phyloP scores from a whole-genome alignment of 805 yeast genomes.

The Zygoascus biomembranicola region DNA sequence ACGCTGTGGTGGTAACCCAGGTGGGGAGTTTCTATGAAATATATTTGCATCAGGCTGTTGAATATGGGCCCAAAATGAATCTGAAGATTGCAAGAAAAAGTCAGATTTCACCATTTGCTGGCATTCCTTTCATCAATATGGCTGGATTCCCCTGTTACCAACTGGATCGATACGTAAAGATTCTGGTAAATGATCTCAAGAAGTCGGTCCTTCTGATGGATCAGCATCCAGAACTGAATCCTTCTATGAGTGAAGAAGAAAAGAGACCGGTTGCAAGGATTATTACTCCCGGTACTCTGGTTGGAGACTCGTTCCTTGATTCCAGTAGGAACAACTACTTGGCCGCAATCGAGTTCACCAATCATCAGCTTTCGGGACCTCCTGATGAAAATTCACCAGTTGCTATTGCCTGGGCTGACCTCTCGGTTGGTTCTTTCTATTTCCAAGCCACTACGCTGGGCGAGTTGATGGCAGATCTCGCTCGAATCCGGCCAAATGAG shows the following conservation, averaged over 20 bases:
- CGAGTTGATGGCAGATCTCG: constrained; percentile 59
- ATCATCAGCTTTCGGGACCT: not conserved
- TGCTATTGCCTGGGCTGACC: constrained; percentile 84
- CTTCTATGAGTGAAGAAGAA: constrained; percentile 26
- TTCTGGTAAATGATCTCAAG: constrained; percentile 61
- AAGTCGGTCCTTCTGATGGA: constrained; percentile 74
- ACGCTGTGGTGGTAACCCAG: constrained; percentile 60
- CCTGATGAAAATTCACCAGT: constrained; percentile 32
- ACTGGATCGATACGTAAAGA: constrained; percentile 62
- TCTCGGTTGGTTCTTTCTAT: constrained; percentile 71
- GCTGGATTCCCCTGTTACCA: constrained; percentile 83
- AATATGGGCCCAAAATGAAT: constrained; percentile 61
- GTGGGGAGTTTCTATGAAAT: constrained; percentile 48
- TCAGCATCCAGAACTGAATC: constrained; percentile 31
- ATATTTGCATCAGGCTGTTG: constrained; percentile 81
- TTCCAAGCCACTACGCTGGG: constrained; percentile 56
- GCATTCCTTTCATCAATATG: constrained; percentile 36
- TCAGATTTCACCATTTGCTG: constrained; percentile 16
- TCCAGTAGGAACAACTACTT: constrained; percentile 63
- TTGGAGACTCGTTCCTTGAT: constrained; percentile 78
- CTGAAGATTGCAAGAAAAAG: constrained; percentile 48
- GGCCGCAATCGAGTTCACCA: constrained; percentile 40
- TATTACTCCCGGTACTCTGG: constrained; percentile 86
- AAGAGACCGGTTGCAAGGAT: constrained; percentile 69
- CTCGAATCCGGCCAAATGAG: constrained; percentile 77